Percentiles rank a stretch among this genome's conserved stretches.
Evolutionary conservation across 495 filamentous ascomycete genomes (phyloP).

Genomic region (Friedmanniomyces endolithicus): DNA sequence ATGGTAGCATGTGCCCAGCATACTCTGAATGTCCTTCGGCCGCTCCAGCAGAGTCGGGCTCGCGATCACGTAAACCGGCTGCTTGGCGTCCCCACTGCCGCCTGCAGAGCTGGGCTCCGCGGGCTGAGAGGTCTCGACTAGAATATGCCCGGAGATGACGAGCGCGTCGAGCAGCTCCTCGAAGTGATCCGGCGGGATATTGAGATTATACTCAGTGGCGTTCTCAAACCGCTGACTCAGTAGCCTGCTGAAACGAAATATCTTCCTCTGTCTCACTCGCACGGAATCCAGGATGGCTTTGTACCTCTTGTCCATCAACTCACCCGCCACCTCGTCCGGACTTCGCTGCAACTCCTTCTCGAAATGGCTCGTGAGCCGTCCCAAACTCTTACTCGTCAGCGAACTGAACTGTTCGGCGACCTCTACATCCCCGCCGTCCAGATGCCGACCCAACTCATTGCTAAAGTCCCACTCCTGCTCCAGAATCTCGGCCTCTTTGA

Average conservation of each 20-base stretch:
- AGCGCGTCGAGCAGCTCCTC: slow-evolving; percentile 67
- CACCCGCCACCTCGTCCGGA: slow-evolving; percentile 59
- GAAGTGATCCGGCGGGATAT: slow-evolving; percentile 50
- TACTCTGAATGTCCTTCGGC: slow-evolving; percentile 64
- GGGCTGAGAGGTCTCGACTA: slow-evolving; percentile 47
- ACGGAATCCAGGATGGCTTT: slow-evolving; percentile 91
- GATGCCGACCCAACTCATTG: slow-evolving; percentile 75
- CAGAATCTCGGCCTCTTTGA: slow-evolving; percentile 94
- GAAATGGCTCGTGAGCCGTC: slow-evolving; percentile 76
- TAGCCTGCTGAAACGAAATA: slow-evolving; percentile 75
- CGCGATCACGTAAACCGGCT: slow-evolving; percentile 65
- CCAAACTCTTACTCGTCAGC: slow-evolving; percentile 80
- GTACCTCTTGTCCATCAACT: slow-evolving; percentile 92
- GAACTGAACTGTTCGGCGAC: slow-evolving; percentile 97
- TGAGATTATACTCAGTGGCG: slow-evolving; percentile 81
- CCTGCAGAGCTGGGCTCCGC: slow-evolving; percentile 31
- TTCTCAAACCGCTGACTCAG: slow-evolving; percentile 91
- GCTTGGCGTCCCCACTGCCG: slow-evolving; percentile 19
- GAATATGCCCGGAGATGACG: slow-evolving; percentile 75
- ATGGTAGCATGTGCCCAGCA: slow-evolving; percentile 80
- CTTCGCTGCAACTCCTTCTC: slow-evolving; percentile 76
- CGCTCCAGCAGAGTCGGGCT: slow-evolving; percentile 64
- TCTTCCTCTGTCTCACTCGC: slow-evolving; percentile 80
- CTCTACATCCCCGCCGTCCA: slow-evolving; percentile 87
- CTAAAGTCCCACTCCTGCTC: slow-evolving; percentile 97